phyloP scores from a whole-genome alignment of 495 filamentous ascomycete genomes.

The Aspergillus indologenus region DNA sequence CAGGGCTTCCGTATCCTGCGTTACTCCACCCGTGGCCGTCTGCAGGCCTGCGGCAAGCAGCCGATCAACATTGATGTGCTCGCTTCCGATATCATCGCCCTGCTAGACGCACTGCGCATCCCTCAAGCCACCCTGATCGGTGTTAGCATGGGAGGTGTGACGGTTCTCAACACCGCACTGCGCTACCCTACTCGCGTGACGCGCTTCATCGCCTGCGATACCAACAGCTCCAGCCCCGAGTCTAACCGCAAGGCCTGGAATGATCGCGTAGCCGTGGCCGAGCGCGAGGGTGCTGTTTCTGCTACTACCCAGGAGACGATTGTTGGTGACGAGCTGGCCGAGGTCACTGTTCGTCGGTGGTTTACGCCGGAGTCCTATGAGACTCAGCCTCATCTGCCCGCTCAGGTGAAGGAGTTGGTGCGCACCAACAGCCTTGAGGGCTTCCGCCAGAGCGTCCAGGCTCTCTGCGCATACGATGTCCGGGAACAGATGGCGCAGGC shows the following conservation, averaged over 20 bases:
- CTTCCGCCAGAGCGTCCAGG: conserved; percentile 65
- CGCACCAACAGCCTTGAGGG: conserved; percentile 62
- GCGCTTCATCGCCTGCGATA: conserved; percentile 72
- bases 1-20: conserved; percentile 67
- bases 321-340: conserved; percentile 58
- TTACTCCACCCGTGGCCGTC: conserved; percentile 66
- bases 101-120: conserved; percentile 60
- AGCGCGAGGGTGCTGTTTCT: conserved; percentile 48
- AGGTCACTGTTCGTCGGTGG: conserved; percentile 69
- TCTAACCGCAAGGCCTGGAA: conserved; percentile 74
- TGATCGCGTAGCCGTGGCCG: conserved; percentile 67
- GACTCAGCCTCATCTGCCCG: conserved; percentile 47
- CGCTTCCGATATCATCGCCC: conserved; percentile 57
- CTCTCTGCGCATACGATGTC: conserved; percentile 75
- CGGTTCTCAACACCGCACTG: conserved; percentile 66
- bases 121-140: conserved; percentile 63
- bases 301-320: conserved; percentile 47
- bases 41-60: conserved; percentile 38
- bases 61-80: conserved; percentile 61
- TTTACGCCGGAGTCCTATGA: conserved; percentile 63
- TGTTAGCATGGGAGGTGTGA: conserved; percentile 75
- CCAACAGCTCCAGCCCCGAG: conserved; percentile 62
- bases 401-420: conserved; percentile 58
- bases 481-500: conserved; percentile 57
- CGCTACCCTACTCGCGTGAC: conserved; percentile 56